These are phyloP conservation scores for Aspergillus pseudoviridinutans DNA, from an alignment of 2,329 filamentous ascomycete species.

Conservation along the genomic window DNA sequence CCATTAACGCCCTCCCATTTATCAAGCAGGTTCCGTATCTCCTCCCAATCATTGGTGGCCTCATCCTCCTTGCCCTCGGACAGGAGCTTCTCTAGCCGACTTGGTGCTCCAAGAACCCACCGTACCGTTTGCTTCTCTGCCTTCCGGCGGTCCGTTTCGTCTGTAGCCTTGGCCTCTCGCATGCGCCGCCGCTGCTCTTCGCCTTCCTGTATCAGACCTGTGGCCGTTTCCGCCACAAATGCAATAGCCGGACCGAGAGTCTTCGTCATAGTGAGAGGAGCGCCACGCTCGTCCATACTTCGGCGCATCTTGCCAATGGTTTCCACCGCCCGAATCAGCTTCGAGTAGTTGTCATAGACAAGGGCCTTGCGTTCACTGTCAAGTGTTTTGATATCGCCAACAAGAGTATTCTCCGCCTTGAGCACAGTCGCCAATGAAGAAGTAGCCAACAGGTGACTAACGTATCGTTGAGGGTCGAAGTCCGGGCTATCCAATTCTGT, in stretches of 20 bases:
- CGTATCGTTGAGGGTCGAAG: slow-evolving; percentile 66
- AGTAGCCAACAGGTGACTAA: slow-evolving; percentile 38
- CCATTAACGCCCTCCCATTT: slow-evolving; percentile 44
- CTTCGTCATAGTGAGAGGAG: slow-evolving; percentile 45
- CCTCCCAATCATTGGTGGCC: slow-evolving; percentile 41
- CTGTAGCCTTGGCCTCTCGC: slow-evolving; percentile 20
- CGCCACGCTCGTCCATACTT: slow-evolving; percentile 45
- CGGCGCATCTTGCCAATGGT: slow-evolving; percentile 72
- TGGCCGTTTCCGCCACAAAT: slow-evolving; percentile 43
- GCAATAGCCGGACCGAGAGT: slow-evolving; percentile 40
- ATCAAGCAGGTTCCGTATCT: slow-evolving; percentile 35
- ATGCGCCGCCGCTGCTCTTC: slow-evolving; percentile 32
- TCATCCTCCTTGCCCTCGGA: slow-evolving; percentile 37
- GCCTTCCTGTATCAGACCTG: slow-evolving; percentile 36
- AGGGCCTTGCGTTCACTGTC: slow-evolving; percentile 96
- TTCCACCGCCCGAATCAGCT: slow-evolving; percentile 92
- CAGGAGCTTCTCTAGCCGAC: slow-evolving; percentile 34
- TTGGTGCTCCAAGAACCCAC: slow-evolving; percentile 44
- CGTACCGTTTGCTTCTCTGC: slow-evolving; percentile 41
- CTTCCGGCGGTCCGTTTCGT: slow-evolving; percentile 16
- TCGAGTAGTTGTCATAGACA: slow-evolving; percentile 98
- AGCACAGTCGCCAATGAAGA: slow-evolving; percentile 42
- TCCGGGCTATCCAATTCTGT: slow-evolving; percentile 67
- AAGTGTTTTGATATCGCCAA: slow-evolving; percentile 73
- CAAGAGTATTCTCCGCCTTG: slow-evolving; percentile 44